Percentiles rank a stretch among this genome's conserved stretches.
phyloP scores from a whole-genome alignment of 371 early-diverging fungal species.

The Enterospora canceri region DNA sequence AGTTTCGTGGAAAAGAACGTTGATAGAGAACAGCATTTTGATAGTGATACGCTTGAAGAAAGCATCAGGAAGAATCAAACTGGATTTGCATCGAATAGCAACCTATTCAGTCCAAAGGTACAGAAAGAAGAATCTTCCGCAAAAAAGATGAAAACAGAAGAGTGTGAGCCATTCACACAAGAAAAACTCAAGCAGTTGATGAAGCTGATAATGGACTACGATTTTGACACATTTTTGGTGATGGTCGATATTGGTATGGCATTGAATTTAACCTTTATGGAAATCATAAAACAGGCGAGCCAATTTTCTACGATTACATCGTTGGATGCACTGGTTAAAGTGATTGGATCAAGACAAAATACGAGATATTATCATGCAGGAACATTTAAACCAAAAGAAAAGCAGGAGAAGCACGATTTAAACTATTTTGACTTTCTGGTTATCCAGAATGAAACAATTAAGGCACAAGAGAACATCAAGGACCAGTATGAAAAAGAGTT shows the following conservation, averaged over 20 bases:
- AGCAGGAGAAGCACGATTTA: neutral
- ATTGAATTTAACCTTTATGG: neutral
- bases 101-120: neutral
- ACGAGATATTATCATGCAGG: constrained; percentile 2
- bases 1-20: neutral
- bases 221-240: neutral
- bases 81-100: neutral
- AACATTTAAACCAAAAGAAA: neutral
- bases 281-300: neutral
- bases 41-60: neutral
- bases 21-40: neutral
- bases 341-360: neutral
- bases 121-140: neutral
- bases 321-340: neutral
- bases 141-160: neutral
- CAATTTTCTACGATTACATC: neutral
- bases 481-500: constrained; percentile 17
- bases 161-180: neutral
- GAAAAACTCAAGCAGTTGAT: neutral
- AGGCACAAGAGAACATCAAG: constrained; percentile 44
- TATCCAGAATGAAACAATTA: constrained; percentile 38
- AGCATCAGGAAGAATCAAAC: neutral
- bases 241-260: constrained; percentile 1
- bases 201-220: neutral
- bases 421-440: constrained; percentile 44